These are phyloP conservation scores for Alternaria ethzedia DNA, from an alignment of 2,329 filamentous ascomycete species.

Conservation along the genomic window DNA sequence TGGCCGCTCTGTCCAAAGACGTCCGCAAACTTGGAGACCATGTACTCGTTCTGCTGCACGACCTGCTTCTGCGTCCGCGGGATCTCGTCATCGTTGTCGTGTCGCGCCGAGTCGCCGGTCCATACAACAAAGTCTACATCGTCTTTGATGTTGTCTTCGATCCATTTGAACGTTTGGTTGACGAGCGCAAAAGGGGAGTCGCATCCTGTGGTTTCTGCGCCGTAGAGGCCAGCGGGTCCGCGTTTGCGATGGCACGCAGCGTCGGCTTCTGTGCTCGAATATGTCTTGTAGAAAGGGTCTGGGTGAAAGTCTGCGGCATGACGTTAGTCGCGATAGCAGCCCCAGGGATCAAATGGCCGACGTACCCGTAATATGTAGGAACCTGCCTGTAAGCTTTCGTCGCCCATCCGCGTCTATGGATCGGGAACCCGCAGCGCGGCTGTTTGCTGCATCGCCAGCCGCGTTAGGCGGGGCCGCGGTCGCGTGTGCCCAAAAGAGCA, in stretches of 20 bases:
- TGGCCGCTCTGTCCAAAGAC: constrained; percentile 66
- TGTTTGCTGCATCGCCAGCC: constrained; percentile 18
- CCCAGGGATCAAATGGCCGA: neutral
- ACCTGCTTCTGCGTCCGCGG: constrained; percentile 80
- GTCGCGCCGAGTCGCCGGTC: constrained; percentile 89
- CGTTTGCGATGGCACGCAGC: constrained; percentile 79
- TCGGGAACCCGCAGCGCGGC: constrained; percentile 10
- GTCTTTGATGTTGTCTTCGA: constrained; percentile 76
- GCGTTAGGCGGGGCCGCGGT: constrained; percentile 37
- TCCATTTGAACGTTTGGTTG: constrained; percentile 90
- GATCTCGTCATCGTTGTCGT: constrained; percentile 83
- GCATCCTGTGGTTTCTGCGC: constrained; percentile 86
- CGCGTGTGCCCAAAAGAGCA: constrained; percentile 34
- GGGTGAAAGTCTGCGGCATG: constrained; percentile 79
- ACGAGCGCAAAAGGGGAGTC: constrained; percentile 82
- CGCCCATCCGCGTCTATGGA: constrained; percentile 17
- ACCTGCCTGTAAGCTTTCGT: constrained; percentile 64
- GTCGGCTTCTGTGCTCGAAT: constrained; percentile 72
- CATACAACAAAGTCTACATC: constrained; percentile 88
- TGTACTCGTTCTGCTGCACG: constrained; percentile 74
- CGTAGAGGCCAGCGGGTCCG: constrained; percentile 80
- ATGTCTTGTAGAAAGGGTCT: constrained; percentile 82
- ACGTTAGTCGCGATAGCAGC: constrained; percentile 3
- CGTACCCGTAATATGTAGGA: constrained; percentile 86
- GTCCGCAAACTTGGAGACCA: constrained; percentile 78